These are phyloP conservation scores for Termitomyces sp. DNA, from an alignment of 768 basidiomycete genomes.

Conservation along the genomic window DNA sequence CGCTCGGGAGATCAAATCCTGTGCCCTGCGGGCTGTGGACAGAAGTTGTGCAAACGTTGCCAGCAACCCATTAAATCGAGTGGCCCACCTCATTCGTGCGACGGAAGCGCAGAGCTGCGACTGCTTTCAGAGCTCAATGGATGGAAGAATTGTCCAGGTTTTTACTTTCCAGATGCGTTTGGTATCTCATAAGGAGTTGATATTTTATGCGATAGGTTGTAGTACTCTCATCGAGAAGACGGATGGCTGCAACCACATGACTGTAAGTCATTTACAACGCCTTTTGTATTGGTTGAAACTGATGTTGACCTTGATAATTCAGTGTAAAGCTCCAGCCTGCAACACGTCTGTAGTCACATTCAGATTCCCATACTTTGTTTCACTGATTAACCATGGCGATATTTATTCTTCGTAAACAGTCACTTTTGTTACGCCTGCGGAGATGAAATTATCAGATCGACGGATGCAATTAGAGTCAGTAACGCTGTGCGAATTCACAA, in stretches of 20 bases:
- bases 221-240: constrained; percentile 44
- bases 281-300: neutral
- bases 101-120: constrained; percentile 49
- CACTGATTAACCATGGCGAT: neutral
- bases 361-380: neutral
- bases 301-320: neutral
- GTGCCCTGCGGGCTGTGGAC: constrained; percentile 45
- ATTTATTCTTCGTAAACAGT: constrained; percentile 8
- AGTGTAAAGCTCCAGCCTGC: constrained; percentile 55
- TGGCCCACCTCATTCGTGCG: constrained; percentile 38
- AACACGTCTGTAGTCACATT: constrained; percentile 30
- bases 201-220: constrained; percentile 27
- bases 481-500: neutral
- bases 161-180: neutral
- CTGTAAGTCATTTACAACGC: constrained; percentile 26
- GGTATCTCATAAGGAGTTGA: neutral
- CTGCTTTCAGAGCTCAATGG: constrained; percentile 47
- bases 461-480: neutral
- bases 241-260: constrained; percentile 55
- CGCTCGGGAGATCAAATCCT: constrained; percentile 30
- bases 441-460: constrained; percentile 30
- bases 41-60: constrained; percentile 61
- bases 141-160: constrained; percentile 61
- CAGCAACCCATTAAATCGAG: constrained; percentile 30
- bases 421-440: constrained; percentile 56